phyloP scores from a whole-genome alignment of 2,329 filamentous ascomycete genomes.

The Leptographium flavum region DNA sequence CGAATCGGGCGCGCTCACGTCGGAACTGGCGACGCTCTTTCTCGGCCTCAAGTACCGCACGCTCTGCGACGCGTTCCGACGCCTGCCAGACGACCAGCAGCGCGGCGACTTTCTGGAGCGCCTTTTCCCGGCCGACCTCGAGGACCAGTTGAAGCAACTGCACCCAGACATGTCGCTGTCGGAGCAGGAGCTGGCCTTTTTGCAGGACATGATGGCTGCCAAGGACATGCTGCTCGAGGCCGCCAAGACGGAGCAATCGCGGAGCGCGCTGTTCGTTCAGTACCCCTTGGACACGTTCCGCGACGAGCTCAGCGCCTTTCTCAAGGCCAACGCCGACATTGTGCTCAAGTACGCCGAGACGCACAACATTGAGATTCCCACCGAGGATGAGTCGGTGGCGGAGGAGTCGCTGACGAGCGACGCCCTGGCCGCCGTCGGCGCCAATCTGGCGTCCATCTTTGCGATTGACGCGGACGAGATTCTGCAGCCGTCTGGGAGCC shows the following conservation, averaged over 20 bases:
- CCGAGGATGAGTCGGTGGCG: conserved; percentile 15
- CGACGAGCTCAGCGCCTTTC: conserved; percentile 17
- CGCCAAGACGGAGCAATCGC: conserved; percentile 33
- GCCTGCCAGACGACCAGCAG: conserved; percentile 5
- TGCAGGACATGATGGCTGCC: conserved; percentile 11
- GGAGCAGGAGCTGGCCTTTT: conserved; percentile 9
- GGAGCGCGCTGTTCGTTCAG: conserved; percentile 21
- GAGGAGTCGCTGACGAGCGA: conserved; percentile 7
- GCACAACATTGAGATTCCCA: conserved; percentile 23
- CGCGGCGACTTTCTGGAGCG: conserved; percentile 28
- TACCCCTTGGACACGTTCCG: conserved; percentile 25
- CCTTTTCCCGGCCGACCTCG: conserved; percentile 40
- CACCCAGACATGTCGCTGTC: conserved; percentile 17
- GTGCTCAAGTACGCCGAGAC: conserved; percentile 22
- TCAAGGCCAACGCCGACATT: conserved; percentile 17
- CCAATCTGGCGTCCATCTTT: not conserved
- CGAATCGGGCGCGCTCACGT: conserved; percentile 23
- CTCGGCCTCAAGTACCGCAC: conserved; percentile 29
- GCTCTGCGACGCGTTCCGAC: conserved; percentile 2
- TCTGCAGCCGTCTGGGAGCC: too few relatives aligned
- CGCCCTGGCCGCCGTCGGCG: not conserved
- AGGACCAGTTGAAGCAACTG: conserved; percentile 28
- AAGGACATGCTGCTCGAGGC: conserved; percentile 34
- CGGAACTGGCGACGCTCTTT: conserved; percentile 27
- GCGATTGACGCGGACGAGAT: not conserved